phyloP scores from a whole-genome alignment of 768 basidiomycete species.

The Mrakia hoshinonis region DNA sequence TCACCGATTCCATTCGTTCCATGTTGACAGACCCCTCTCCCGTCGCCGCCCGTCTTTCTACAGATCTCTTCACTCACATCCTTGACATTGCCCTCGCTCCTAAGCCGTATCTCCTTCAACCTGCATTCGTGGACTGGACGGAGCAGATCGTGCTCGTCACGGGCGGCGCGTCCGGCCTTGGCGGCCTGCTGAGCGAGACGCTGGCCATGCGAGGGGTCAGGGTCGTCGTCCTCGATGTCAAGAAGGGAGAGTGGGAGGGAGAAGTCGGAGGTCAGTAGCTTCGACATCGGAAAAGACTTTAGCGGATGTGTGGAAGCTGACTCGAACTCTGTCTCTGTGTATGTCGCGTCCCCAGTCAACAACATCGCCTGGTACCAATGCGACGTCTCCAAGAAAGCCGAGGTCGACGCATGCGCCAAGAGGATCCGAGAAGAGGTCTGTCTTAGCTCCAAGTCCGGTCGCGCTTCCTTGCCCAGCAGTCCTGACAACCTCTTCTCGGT shows the following conservation, averaged over 20 bases:
- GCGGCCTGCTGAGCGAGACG: constrained; percentile 77
- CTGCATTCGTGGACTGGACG: constrained; percentile 61
- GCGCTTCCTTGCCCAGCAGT: neutral
- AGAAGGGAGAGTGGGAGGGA: constrained; percentile 46
- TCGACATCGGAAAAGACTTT: neutral
- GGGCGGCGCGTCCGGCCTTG: constrained; percentile 83
- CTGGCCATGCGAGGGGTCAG: constrained; percentile 70
- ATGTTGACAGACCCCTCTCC: too few relatives aligned
- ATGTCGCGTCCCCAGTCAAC: constrained; percentile 45
- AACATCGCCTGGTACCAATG: constrained; percentile 81
- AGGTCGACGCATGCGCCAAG: constrained; percentile 67
- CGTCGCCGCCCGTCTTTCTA: neutral
- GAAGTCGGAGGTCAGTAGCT: constrained; percentile 51
- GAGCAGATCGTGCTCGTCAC: constrained; percentile 85
- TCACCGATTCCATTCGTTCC: constrained; percentile 23
- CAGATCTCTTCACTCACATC: constrained; percentile 12
- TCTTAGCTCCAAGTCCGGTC: neutral
- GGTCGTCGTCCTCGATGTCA: constrained; percentile 77
- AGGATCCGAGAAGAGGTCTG: constrained; percentile 66
- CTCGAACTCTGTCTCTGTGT: neutral
- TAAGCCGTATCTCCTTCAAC: neutral
- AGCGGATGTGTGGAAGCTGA: neutral
- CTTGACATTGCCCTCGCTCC: constrained; percentile 1
- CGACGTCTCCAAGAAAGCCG: constrained; percentile 80
- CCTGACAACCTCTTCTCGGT: neutral